Evolutionary conservation across 345 rosid species (phyloP).

Genomic region (Corchorus olitorius): DNA sequence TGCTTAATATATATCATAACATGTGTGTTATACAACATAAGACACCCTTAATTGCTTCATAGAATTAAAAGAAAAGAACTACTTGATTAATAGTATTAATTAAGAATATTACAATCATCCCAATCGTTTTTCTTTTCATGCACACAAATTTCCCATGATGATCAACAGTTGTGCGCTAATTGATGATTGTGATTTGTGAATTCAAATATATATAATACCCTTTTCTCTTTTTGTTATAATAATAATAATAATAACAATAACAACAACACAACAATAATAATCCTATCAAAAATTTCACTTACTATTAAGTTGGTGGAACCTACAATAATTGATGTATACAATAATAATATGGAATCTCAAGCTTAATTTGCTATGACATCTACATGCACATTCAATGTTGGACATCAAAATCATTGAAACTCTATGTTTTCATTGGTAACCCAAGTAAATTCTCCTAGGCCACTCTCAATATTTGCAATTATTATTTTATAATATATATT

Average conservation of each 20-base stretch:
- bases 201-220: no score
- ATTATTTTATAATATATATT: no score
- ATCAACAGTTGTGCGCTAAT: background rate
- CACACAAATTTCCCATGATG: background rate
- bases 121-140: no score
- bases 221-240: background rate
- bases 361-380: constrained; percentile 3
- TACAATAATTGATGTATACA: background rate
- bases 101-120: no score
- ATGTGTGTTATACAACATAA: background rate
- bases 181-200: background rate
- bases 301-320: constrained; percentile 8
- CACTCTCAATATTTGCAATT: background rate
- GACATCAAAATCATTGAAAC: constrained; percentile 14
- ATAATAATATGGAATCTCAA: constrained; percentile 20
- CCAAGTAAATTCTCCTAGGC: background rate
- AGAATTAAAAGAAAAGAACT: no score
- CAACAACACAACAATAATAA: background rate
- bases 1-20: background rate
- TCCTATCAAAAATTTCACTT: background rate
- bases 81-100: no score
- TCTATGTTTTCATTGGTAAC: constrained; percentile 8
- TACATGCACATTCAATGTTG: constrained; percentile 12
- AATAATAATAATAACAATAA: no score
- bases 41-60: background rate